Evolutionary conservation across 2,329 filamentous ascomycete genomes (phyloP).

Genomic region (Paraconiothyrium brasiliense): DNA sequence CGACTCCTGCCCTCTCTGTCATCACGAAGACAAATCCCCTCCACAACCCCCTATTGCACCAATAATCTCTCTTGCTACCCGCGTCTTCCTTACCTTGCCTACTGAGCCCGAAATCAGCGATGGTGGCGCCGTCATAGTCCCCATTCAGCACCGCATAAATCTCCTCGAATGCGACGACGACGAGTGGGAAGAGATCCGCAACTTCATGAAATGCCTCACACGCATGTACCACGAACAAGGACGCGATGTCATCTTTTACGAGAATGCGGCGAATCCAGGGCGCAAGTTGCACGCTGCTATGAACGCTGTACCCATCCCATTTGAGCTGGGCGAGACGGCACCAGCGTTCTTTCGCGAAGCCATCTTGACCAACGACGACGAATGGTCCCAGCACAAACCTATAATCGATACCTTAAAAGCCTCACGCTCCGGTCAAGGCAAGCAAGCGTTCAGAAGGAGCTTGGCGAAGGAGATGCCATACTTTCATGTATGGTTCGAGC

Average conservation of each 20-base stretch:
- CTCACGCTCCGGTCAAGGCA: slow-evolving; percentile 75
- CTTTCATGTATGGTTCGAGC: slow-evolving; percentile 93
- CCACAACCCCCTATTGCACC: slow-evolving; percentile 78
- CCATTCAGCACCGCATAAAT: slow-evolving; percentile 85
- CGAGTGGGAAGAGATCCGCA: slow-evolving; percentile 98
- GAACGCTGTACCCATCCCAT: slow-evolving; percentile 86
- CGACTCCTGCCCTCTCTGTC: slow-evolving; percentile 88
- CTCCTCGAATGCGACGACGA: slow-evolving; percentile 98
- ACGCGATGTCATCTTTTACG: slow-evolving; percentile 94
- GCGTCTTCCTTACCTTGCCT: slow-evolving; percentile 86
- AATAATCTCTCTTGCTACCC: slow-evolving; percentile 83
- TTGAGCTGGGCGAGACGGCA: slow-evolving; percentile 87
- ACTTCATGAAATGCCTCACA: slow-evolving; percentile 97
- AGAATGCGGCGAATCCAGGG: slow-evolving; percentile 86
- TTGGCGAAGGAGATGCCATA: slow-evolving; percentile 98
- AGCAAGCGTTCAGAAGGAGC: slow-evolving; percentile 80
- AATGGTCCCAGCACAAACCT: slow-evolving; percentile 96
- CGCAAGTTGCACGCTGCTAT: slow-evolving; percentile 85
- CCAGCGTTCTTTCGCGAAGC: slow-evolving; percentile 97
- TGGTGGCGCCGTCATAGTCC: slow-evolving; percentile 87
- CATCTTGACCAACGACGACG: slow-evolving; percentile 85
- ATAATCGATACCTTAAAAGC: slow-evolving; percentile 84
- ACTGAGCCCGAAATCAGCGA: slow-evolving; percentile 88
- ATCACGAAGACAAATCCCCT: slow-evolving; percentile 83
- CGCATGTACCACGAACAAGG: slow-evolving; percentile 95